Evolutionary conservation across 139 green algal species (phyloP).

Genomic region (Chloropicon primus): DNA sequence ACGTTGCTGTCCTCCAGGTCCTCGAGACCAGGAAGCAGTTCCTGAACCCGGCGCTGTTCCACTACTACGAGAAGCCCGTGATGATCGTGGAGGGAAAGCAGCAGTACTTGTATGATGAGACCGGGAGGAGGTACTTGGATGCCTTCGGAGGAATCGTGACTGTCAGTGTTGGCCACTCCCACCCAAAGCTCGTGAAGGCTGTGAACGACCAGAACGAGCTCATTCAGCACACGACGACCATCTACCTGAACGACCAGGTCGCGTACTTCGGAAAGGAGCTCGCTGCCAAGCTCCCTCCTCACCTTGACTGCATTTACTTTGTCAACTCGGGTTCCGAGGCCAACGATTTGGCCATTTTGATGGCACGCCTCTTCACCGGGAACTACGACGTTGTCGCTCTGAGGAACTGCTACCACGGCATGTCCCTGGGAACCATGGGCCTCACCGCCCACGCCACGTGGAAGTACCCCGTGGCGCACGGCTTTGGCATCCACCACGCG

Average conservation of each 20-base stretch:
- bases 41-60: constrained; percentile 75
- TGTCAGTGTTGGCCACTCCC: constrained; percentile 77
- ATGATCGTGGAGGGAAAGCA: constrained; percentile 92
- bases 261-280: constrained; percentile 68
- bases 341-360: constrained; percentile 73
- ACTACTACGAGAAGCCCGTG: constrained; percentile 73
- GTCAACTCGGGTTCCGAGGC: constrained; percentile 73
- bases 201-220: constrained; percentile 37
- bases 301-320: constrained; percentile 53
- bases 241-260: constrained; percentile 71
- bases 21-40: constrained; percentile 51
- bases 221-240: constrained; percentile 74
- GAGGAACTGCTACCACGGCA: constrained; percentile 87
- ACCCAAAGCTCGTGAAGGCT: constrained; percentile 52
- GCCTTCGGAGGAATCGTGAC: constrained; percentile 96
- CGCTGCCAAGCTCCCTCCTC: constrained; percentile 35
- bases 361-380: constrained; percentile 56
- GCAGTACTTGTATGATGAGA: constrained; percentile 96
- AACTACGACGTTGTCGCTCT: constrained; percentile 81
- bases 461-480: constrained; percentile 78
- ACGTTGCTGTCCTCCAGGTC: no score
- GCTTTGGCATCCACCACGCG: constrained; percentile 73
- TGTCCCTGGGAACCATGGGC: constrained; percentile 73
- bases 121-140: constrained; percentile 76
- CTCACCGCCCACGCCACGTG: constrained; percentile 76